A percentile compares a stretch with the other conserved stretches of the same genome.
These are phyloP conservation scores for Brassica balearica DNA, from an alignment of 441 rosid genomes.

Conservation along the genomic window DNA sequence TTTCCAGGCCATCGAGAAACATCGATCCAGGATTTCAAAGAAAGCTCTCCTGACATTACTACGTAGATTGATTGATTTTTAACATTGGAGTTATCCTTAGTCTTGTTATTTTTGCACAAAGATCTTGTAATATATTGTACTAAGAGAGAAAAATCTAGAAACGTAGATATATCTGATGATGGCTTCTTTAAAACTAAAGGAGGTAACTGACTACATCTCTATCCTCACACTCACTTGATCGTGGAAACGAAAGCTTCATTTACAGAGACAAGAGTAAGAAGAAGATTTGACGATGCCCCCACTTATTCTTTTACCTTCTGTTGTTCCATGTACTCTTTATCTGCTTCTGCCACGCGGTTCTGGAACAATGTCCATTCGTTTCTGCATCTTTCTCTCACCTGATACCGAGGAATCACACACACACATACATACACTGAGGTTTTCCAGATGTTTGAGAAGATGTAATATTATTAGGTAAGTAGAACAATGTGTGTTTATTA, in stretches of 20 bases:
- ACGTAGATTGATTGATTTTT: neutral
- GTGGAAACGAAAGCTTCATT: constrained; percentile 45
- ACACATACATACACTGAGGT: constrained; percentile 23
- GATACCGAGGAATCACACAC: constrained; percentile 3
- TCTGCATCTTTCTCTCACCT: constrained; percentile 75
- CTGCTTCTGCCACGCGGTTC: constrained; percentile 61
- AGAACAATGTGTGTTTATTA: constrained; percentile 38
- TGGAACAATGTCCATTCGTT: constrained; percentile 72
- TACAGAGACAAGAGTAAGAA: constrained; percentile 34
- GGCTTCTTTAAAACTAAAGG: constrained; percentile 27
- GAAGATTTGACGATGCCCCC: neutral
- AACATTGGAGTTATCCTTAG: constrained; percentile 14
- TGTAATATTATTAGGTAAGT: constrained; percentile 1
- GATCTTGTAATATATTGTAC: constrained; percentile 17
- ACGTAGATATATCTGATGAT: constrained; percentile 18
- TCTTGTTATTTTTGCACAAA: neutral
- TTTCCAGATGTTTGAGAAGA: constrained; percentile 6
- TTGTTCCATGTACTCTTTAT: constrained; percentile 53
- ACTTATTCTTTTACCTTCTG: constrained; percentile 21
- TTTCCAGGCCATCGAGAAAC: constrained; percentile 51
- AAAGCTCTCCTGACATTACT: constrained; percentile 53
- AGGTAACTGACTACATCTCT: constrained; percentile 20
- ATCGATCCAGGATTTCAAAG: constrained; percentile 60
- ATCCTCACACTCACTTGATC: constrained; percentile 33
- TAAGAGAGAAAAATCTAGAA: constrained; percentile 5